Base-by-base conservation (phyloP, 805 yeast genomes). In the Candida pseudofarinosa region DNA sequence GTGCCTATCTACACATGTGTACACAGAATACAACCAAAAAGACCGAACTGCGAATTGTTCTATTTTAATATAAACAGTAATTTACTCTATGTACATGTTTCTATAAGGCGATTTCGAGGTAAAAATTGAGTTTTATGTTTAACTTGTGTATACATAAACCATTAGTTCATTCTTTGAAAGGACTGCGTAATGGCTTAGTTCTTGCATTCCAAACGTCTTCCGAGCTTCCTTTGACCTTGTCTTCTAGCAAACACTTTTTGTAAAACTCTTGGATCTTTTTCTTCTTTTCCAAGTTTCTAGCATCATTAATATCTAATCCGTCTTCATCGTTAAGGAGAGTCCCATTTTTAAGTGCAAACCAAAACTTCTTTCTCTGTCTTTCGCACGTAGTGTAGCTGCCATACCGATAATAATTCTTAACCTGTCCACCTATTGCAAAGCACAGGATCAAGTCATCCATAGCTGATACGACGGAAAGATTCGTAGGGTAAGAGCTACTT, bases 391-490 rank as follows among this genome's bases (percentile, higher is more conserved):
- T 80, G 53, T 88, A 74, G 35, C 81, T 79, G 2, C 97, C 97
- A 56, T 80, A 85, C 42, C 97, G 70, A 59, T 90, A 91, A 55
- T 85, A 85, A 62, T 85, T 77, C 46, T 95, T 77, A 16, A 87
- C 66, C 58, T 90, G 97, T 0, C 97, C 97, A 3, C 96, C 97
- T 2, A 90, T 58, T 0, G 97, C 86, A 65, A 86, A 88, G 60
- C 98, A 91, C 37, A 79, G 82, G 37, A 89, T 74, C 17, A 90
- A 69, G 56, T 88, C 95, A 61, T 90, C 96, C 62, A 90, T 83
- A 1, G 93, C 93, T 35, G 91, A 88, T 41, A 83, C 71, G 4
- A 69, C 52, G 12, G 70, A 59, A 37, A 70, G 51, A 19, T 60
- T 60, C n/a, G 60, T 52, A 3, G 74, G 74, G 41, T 60, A 60